Evolutionary conservation across 2,329 filamentous ascomycete species (phyloP).

Genomic region (Diplodia corticola): DNA sequence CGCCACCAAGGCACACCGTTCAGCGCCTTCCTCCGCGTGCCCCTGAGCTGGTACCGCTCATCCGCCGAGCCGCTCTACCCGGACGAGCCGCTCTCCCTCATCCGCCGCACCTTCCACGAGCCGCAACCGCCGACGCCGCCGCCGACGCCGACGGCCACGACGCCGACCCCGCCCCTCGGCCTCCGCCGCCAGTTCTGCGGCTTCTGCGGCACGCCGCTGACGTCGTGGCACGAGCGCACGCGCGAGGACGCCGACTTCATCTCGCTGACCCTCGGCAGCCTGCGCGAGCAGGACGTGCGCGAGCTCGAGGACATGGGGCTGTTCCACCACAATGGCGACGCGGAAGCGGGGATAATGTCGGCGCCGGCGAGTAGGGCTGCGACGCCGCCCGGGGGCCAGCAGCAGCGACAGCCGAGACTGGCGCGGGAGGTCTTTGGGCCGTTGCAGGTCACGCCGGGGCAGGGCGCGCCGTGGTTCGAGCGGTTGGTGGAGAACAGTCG

Average conservation of each 20-base stretch:
- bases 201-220: conserved; percentile 83
- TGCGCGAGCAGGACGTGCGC: conserved; percentile 69
- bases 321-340: conserved; percentile 52
- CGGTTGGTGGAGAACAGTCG: conserved; percentile 74
- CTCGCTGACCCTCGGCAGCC: conserved; percentile 75
- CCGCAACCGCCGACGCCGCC: conserved; percentile 43
- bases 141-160: no score
- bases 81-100: conserved; percentile 62
- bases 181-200: conserved; percentile 82
- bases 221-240: conserved; percentile 78
- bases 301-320: conserved; percentile 73
- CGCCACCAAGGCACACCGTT: conserved; percentile 69
- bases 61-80: conserved; percentile 73
- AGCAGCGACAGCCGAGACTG: background rate
- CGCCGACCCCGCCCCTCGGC: no score
- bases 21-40: conserved; percentile 79
- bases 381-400: conserved; percentile 29
- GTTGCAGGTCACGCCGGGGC: conserved; percentile 32
- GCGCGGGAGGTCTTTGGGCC: conserved; percentile 12
- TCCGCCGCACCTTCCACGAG: conserved; percentile 46
- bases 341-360: conserved; percentile 29
- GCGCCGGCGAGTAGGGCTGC: conserved; percentile 25
- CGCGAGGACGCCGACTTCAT: conserved; percentile 73
- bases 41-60: conserved; percentile 76
- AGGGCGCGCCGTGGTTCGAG: conserved; percentile 84